Conservation (phyloP, 116 monocot species). For the Iris pallida region DNA sequence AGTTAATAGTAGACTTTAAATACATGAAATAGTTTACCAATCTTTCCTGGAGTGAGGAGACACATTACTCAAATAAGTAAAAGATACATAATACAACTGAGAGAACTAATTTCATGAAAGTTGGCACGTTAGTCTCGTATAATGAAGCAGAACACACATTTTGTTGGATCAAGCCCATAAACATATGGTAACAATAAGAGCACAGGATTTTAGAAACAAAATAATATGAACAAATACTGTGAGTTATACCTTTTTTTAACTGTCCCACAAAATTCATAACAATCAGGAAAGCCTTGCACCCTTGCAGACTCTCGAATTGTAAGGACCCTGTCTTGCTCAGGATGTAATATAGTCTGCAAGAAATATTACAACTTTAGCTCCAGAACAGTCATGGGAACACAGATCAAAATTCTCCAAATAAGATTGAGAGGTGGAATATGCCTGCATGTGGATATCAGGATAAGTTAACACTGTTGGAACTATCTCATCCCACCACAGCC, state of each 20-base stretch:
- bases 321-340: slow-evolving; percentile 78
- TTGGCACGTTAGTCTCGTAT: too few relatives aligned
- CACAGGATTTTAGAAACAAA: background rate
- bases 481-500: slow-evolving; percentile 62
- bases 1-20: too few relatives aligned
- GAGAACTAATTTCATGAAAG: too few relatives aligned
- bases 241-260: slow-evolving; percentile 58
- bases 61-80: too few relatives aligned
- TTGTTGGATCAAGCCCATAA: too few relatives aligned
- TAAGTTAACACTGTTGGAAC: slow-evolving; percentile 48
- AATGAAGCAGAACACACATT: too few relatives aligned
- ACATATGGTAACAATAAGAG: background rate
- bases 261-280: slow-evolving; percentile 62
- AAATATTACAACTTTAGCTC: background rate
- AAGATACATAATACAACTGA: too few relatives aligned
- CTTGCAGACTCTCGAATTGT: slow-evolving; percentile 83
- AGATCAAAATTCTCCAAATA: background rate
- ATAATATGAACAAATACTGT: background rate
- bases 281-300: slow-evolving; percentile 92
- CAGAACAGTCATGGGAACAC: background rate
- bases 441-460: slow-evolving; percentile 39
- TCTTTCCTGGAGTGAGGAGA: too few relatives aligned
- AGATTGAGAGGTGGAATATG: background rate
- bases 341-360: slow-evolving; percentile 66
- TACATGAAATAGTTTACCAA: too few relatives aligned